A percentile compares a stretch with the other conserved stretches of the same genome.
phyloP scores from a whole-genome alignment of 768 basidiomycete genomes.

The Neoboletus subvelutipes region DNA sequence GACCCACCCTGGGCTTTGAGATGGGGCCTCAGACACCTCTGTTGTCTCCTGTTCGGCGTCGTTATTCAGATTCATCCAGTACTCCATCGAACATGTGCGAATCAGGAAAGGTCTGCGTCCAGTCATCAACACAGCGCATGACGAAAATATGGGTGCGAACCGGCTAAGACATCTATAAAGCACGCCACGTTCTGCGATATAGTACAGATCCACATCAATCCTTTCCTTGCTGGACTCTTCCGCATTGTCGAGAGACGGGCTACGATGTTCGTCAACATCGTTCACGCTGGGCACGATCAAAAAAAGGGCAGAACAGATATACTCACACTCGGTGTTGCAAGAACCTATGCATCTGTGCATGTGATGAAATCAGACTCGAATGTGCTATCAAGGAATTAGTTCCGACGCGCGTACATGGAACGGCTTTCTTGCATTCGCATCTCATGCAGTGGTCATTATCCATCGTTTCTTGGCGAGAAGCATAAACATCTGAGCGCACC shows the following conservation, averaged over 20 bases:
- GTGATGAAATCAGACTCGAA: not conserved
- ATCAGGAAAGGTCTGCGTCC: not conserved
- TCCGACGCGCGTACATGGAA: not conserved
- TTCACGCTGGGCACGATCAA: not conserved
- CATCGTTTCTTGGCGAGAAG: not conserved
- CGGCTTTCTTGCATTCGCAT: not conserved
- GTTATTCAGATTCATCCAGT: not conserved
- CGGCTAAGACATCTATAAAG: constrained; percentile 1
- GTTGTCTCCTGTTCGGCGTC: not conserved
- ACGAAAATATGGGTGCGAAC: constrained; percentile 1
- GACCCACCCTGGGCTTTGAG: not conserved
- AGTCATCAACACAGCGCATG: not conserved
- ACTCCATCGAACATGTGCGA: not conserved
- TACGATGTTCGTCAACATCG: not conserved
- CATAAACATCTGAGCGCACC: not conserved
- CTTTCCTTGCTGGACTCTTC: not conserved
- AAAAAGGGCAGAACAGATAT: too few species aligned
- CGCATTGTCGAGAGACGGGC: constrained; percentile 9
- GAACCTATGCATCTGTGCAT: not conserved
- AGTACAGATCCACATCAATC: not conserved
- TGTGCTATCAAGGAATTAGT: not conserved
- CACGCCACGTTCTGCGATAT: constrained; percentile 3
- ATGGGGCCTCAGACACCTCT: not conserved
- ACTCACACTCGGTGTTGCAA: constrained; percentile 6
- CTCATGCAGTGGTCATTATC: not conserved